Evolutionary conservation across 2,329 filamentous ascomycete genomes (phyloP).

Genomic region (Myriosclerotinia duriaeana): DNA sequence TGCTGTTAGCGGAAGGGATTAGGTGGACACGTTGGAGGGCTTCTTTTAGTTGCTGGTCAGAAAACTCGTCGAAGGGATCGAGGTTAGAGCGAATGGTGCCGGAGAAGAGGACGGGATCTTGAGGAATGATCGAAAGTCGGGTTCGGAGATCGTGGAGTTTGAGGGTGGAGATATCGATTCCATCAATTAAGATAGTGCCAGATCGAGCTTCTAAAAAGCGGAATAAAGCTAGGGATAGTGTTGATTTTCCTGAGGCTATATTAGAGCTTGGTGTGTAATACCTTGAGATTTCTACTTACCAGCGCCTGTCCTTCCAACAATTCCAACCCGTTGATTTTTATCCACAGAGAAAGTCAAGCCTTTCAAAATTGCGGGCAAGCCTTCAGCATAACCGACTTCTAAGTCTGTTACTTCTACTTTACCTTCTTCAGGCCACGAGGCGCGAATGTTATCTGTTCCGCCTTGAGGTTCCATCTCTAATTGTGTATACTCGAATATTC

Average conservation of each 20-base stretch:
- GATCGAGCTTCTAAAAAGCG: conserved; percentile 44
- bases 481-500: conserved; percentile 70
- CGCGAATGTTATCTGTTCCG: conserved; percentile 56
- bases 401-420: conserved; percentile 69
- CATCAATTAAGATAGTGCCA: conserved; percentile 38
- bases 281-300: conserved; percentile 30
- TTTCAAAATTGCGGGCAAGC: conserved; percentile 67
- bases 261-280: conserved; percentile 26
- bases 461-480: conserved; percentile 64
- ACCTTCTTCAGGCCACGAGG: conserved; percentile 72
- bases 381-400: conserved; percentile 68
- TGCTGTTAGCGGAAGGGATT: conserved; percentile 46
- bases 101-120: conserved; percentile 80
- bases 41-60: conserved; percentile 80
- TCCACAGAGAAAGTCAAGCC: conserved; percentile 65
- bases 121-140: conserved; percentile 39
- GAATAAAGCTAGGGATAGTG: conserved; percentile 34
- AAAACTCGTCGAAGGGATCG: conserved; percentile 83
- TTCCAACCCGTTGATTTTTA: conserved; percentile 53
- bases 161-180: conserved; percentile 38
- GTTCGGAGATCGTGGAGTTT: conserved; percentile 38
- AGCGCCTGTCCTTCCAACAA: conserved; percentile 37
- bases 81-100: conserved; percentile 84
- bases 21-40: conserved; percentile 87
- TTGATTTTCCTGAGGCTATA: conserved; percentile 32